Base-by-base conservation (phyloP, 2,329 filamentous ascomycete species). In the Aspergillus versicolor region DNA sequence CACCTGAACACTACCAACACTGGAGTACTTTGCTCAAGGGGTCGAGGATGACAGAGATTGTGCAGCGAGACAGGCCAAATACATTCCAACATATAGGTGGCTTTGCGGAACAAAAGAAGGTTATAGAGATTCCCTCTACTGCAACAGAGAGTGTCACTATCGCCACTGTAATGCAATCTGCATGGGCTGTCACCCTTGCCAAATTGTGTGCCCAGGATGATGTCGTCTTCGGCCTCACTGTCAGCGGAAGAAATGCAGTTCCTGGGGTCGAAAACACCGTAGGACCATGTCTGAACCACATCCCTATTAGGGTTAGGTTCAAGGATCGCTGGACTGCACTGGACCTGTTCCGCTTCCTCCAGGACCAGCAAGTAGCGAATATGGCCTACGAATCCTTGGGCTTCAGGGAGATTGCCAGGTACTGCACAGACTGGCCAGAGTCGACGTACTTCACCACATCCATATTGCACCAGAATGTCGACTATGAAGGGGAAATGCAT, bases 221-320 rank as follows among this genome's bases (percentile, higher is more conserved):
- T 65, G 82, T 89, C 38, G 79, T 85, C 8, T 89, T 89, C 60
- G 86, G 86, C 27, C 83, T 87, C 63, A 86, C 88, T 1, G 85
- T 87, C 42, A 86, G 81, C 57, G 87, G 87, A 0, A 82, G 87
- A 46, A 86, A 85, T 66, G 80, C 82, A 55, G 75, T 86, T 1
- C 74, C 80, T 15, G 77, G 78, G 41, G 80, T 82, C 19, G 83
- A 86, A 58, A 75, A 75, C 52, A 83, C 88, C 46, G 79, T 84
- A 45, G 87, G 87, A 0, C 87, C 87, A 0, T 87, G 85, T 59
- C 86, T 86, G 79, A 86, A 89, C 63, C 86, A 88, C 65, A 79
- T 87, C 1, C 87, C 87, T 0, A 80, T 88, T 37, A 80, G 87
- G 19, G 81, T 89, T 13, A 74, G 73, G 27, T 84, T 89, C 64